These are phyloP conservation scores for Udeniomyces megalosporus DNA, from an alignment of 768 basidiomycete genomes.

Conservation along the genomic window DNA sequence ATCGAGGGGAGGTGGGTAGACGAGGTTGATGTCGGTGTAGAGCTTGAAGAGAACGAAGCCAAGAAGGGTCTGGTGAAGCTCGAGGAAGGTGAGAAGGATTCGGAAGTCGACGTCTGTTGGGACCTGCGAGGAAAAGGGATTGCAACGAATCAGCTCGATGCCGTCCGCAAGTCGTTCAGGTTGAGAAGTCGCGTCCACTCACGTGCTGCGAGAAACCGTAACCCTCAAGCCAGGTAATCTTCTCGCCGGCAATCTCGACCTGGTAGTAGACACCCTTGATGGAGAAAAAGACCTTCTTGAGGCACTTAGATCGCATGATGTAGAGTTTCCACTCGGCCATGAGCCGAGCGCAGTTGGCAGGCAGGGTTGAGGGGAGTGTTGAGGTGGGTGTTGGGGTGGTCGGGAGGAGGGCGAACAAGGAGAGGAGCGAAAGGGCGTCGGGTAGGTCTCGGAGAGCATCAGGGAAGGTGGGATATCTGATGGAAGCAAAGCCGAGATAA, in stretches of 20 bases:
- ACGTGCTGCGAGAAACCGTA: conserved; percentile 95
- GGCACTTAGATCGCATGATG: conserved; percentile 65
- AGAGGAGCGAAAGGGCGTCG: conserved; percentile 88
- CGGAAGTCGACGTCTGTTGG: conserved; percentile 92
- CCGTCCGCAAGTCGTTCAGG: too few relatives aligned
- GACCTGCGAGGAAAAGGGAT: conserved; percentile 39
- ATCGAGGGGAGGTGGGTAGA: conserved; percentile 91
- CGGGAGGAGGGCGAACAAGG: conserved; percentile 80
- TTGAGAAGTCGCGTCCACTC: conserved; percentile 22
- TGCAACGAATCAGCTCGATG: too few relatives aligned
- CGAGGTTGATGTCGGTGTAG: conserved; percentile 81
- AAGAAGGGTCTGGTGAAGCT: conserved; percentile 89
- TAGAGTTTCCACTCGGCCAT: conserved; percentile 95
- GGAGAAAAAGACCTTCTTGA: conserved; percentile 83
- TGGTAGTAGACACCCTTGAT: conserved; percentile 99
- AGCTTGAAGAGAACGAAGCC: conserved; percentile 95
- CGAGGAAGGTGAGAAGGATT: conserved; percentile 94
- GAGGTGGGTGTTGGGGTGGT: conserved; percentile 45
- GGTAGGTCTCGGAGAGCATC: conserved; percentile 93
- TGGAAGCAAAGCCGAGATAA: neutral
- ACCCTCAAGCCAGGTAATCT: conserved; percentile 87
- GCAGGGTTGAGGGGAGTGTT: conserved; percentile 53
- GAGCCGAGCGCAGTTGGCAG: conserved; percentile 77
- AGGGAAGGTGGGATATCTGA: conserved; percentile 88
- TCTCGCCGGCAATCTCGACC: conserved; percentile 71